These are phyloP conservation scores for Pleurotus giganteus DNA, from an alignment of 768 basidiomycete genomes.

Conservation along the genomic window DNA sequence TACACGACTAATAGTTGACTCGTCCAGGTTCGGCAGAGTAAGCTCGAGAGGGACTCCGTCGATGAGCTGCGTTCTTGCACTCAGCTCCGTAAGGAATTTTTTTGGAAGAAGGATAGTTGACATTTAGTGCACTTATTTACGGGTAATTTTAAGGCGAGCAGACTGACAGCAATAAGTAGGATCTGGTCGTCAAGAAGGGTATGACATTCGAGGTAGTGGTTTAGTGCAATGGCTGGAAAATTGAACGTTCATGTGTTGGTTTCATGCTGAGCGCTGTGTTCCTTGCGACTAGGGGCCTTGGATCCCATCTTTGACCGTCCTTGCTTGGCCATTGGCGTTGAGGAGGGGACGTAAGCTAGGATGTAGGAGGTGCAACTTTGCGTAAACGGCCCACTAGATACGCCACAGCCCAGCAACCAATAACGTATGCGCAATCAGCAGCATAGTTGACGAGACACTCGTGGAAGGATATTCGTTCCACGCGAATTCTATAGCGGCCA, in stretches of 20 bases:
- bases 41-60: conserved; percentile 59
- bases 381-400: neutral
- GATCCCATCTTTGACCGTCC: neutral
- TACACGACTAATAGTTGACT: conserved; percentile 56
- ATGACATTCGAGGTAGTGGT: conserved; percentile 43
- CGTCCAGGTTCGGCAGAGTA: conserved; percentile 72
- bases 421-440: conserved; percentile 49
- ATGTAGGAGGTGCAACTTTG: neutral
- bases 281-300: neutral
- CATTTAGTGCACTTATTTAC: conserved; percentile 6
- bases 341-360: neutral
- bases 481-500: conserved; percentile 71
- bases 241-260: neutral
- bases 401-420: conserved; percentile 53
- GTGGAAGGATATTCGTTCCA: conserved; percentile 92
- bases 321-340: conserved; percentile 1
- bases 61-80: conserved; percentile 62
- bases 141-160: neutral
- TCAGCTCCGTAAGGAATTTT: conserved; percentile 58
- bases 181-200: conserved; percentile 64
- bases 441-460: conserved; percentile 51
- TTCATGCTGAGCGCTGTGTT: neutral
- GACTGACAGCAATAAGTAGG: conserved; percentile 53
- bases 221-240: conserved; percentile 46
- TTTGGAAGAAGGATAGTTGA: conserved; percentile 18